Base-by-base conservation (phyloP, 768 basidiomycete genomes). In the Lactifluus volemus region DNA sequence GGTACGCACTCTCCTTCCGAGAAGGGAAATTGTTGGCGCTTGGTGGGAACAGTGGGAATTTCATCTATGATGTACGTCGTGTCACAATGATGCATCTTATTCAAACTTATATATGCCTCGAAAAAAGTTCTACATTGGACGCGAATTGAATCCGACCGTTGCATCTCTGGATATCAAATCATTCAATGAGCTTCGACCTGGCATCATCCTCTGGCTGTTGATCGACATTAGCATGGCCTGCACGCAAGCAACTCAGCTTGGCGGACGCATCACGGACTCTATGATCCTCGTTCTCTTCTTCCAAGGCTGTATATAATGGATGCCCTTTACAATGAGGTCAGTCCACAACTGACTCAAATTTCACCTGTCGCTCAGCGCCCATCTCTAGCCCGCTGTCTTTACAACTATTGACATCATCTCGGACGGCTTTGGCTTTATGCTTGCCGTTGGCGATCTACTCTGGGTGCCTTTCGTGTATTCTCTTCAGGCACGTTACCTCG, bases 391-490 rank as follows among this genome's bases (percentile, higher is more conserved):
- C 2, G 88, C 90, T 10, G 80, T 99, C 65, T 79, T 98, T 59
- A 95, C 92, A 1, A 93, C 89, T 4, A 99, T 99, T 91, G 97
- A 99, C 69, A 95, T 99, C 70, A 95, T 88, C 3, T 90, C 89
- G 11, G 97, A 99, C 68, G 97, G 97, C 11, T 98, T 98, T 68
- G 97, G 97, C 7, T 98, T 94, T 80, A 99, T 99, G 97, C 86
- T 99, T 32, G 75, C 92, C 5, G 81, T 96, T 50, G 96, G 97
- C 45, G 93, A 98, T 69, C 81, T 98, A 32, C 74, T 85, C 19
- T 98, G 92, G 89, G 91, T 99, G 11, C 96, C 96, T 11, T 96
- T 98, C 74, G 86, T 84, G 15, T 99, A 98, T 75, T 85, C 85
- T 34, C 83, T 98, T 14, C 95, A 98, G 75, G 91, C 95, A 1